Percentiles rank a stretch among this genome's conserved stretches.
phyloP scores from a whole-genome alignment of 352 stramenopile genomes.

The Phytophthora sojae region DNA sequence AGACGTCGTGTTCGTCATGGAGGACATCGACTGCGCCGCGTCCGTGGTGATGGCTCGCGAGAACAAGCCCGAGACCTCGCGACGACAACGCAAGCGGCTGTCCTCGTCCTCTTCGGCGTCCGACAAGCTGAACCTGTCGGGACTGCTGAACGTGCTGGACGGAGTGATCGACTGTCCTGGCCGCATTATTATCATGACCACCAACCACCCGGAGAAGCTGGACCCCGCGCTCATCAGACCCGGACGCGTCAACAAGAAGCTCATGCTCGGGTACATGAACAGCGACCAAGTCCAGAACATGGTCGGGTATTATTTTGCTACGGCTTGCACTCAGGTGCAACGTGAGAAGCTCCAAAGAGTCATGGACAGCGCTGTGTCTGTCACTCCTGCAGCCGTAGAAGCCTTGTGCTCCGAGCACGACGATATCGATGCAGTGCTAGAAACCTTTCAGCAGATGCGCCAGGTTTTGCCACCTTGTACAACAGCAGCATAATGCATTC shows the following conservation, averaged over 20 bases:
- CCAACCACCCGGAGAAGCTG: slow-evolving; percentile 87
- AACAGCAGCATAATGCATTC: background rate
- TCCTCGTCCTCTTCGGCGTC: slow-evolving; percentile 1
- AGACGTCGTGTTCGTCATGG: slow-evolving; percentile 91
- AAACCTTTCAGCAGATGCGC: slow-evolving; percentile 1
- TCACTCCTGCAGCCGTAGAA: slow-evolving; percentile 59
- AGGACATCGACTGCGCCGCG: slow-evolving; percentile 87
- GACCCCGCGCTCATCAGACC: slow-evolving; percentile 91
- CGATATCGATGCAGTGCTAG: slow-evolving; percentile 27
- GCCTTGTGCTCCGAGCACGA: slow-evolving; percentile 57
- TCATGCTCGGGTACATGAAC: slow-evolving; percentile 77
- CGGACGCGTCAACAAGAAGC: slow-evolving; percentile 90
- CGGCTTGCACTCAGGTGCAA: slow-evolving; percentile 32
- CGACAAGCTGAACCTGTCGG: slow-evolving; percentile 83
- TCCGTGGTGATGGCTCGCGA: slow-evolving; percentile 69
- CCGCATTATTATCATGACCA: slow-evolving; percentile 88
- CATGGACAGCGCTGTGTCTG: background rate
- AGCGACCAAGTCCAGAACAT: slow-evolving; percentile 53
- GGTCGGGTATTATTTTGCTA: slow-evolving; percentile 74
- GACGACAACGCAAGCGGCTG: slow-evolving; percentile 20
- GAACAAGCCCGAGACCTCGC: slow-evolving; percentile 28
- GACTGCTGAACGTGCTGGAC: slow-evolving; percentile 92
- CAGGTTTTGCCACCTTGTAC: background rate
- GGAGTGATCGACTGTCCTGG: slow-evolving; percentile 83
- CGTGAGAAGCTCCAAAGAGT: slow-evolving; percentile 12